These are phyloP conservation scores for Aureobasidium sp. DNA, from an alignment of 2,329 filamentous ascomycete genomes.

Conservation along the genomic window DNA sequence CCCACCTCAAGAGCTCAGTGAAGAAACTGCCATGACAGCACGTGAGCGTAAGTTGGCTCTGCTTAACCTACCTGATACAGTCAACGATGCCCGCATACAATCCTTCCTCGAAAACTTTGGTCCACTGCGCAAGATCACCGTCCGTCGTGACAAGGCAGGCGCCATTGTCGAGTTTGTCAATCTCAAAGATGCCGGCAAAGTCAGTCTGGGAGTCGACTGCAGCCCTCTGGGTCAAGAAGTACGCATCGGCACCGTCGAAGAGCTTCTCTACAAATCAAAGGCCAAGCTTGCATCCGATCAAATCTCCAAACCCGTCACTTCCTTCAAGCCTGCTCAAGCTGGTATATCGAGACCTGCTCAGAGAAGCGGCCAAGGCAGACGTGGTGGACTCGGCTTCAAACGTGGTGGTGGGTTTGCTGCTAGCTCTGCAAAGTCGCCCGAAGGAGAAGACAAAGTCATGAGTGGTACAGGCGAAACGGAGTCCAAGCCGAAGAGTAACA, in stretches of 20 bases:
- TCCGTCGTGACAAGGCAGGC: conserved; percentile 75
- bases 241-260: conserved; percentile 44
- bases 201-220: conserved; percentile 44
- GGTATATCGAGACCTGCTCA: conserved; percentile 41
- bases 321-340: conserved; percentile 25
- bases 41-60: conserved; percentile 67
- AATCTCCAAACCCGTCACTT: conserved; percentile 19
- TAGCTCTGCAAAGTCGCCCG: conserved; percentile 20
- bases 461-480: background rate
- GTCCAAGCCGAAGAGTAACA: conserved; percentile 44
- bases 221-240: conserved; percentile 35
- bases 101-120: conserved; percentile 66
- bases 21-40: conserved; percentile 25
- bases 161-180: conserved; percentile 79
- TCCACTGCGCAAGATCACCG: conserved; percentile 63
- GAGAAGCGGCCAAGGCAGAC: conserved; percentile 35
- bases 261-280: conserved; percentile 40
- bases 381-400: conserved; percentile 45
- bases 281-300: conserved; percentile 31
- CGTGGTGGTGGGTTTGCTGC: conserved; percentile 28
- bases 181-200: conserved; percentile 63
- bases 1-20: conserved; percentile 16
- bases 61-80: conserved; percentile 81
- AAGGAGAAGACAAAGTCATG: conserved; percentile 15
- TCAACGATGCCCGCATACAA: conserved; percentile 79